Evolutionary conservation across 202 grass and related monocot genomes (phyloP).

Genomic region (Zizania palustris): DNA sequence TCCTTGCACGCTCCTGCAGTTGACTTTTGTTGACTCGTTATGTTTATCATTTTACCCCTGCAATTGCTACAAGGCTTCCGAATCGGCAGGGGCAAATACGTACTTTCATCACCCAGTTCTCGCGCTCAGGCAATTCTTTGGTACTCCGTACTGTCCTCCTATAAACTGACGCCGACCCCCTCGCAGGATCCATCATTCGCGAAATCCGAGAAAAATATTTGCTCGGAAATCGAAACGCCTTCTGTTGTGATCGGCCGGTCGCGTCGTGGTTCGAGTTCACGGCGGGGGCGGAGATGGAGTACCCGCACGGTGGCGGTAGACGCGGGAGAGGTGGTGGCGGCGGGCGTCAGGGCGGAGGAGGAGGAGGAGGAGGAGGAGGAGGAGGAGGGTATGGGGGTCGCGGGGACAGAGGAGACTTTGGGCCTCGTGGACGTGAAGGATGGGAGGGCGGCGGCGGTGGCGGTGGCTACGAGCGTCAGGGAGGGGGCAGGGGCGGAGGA

Average conservation of each 20-base stretch:
- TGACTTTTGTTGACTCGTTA: no score
- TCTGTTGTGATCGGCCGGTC: not conserved
- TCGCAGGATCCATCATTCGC: not conserved
- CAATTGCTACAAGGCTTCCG: no score
- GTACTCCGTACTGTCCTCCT: no score
- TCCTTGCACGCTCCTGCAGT: no score
- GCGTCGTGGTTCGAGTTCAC: not conserved
- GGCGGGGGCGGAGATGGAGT: constrained; percentile 25
- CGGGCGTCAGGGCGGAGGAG: not conserved
- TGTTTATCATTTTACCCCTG: no score
- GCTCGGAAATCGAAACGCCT: not conserved
- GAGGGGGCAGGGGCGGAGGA: not conserved
- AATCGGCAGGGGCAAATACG: no score
- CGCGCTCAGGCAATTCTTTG: not conserved
- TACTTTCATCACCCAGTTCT: not conserved
- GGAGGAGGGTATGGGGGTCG: no score
- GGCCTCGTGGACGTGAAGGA: no score
- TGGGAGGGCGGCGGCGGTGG: constrained; percentile 2
- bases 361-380: no score
- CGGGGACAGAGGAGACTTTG: no score
- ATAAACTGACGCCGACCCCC: not conserved
- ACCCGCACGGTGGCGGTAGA: constrained; percentile 29
- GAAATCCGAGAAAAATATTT: not conserved
- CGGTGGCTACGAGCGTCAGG: not conserved
- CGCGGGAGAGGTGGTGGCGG: constrained; percentile 39